Evolutionary conservation across 2,329 filamentous ascomycete species (phyloP).

Genomic region (Stachybotrys echinatus): DNA sequence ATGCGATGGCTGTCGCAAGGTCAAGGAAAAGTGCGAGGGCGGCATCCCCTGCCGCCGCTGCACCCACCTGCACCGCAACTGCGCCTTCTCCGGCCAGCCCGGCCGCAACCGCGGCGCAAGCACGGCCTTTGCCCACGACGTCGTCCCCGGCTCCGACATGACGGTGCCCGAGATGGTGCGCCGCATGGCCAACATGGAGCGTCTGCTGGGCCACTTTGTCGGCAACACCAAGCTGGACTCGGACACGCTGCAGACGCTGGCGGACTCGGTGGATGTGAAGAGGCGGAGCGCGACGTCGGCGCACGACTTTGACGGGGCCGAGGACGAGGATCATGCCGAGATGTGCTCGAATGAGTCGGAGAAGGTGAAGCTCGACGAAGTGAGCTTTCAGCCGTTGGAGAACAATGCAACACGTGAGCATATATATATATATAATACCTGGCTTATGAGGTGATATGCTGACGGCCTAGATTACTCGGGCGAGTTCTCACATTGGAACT

Average conservation of each 20-base stretch:
- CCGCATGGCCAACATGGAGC: slow-evolving; percentile 33
- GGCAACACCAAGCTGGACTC: slow-evolving; percentile 29
- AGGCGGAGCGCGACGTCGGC: slow-evolving; percentile 8
- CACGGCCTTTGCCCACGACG: slow-evolving; percentile 15
- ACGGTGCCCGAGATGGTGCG: slow-evolving; percentile 17
- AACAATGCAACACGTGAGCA: slow-evolving; percentile 35
- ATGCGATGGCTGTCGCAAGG: slow-evolving; percentile 48
- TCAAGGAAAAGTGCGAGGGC: slow-evolving; percentile 53
- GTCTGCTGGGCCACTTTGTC: slow-evolving; percentile 39
- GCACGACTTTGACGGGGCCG: slow-evolving; percentile 8
- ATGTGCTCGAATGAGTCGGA: slow-evolving; percentile 17
- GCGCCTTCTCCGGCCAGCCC: slow-evolving; percentile 36
- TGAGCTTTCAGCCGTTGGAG: slow-evolving; percentile 33
- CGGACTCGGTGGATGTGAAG: slow-evolving; percentile 33
- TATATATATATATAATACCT: too few species aligned
- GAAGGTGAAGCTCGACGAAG: slow-evolving; percentile 25
- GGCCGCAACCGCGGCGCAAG: slow-evolving; percentile 17
- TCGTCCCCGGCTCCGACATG: slow-evolving; percentile 12
- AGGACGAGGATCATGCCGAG: slow-evolving; percentile 9
- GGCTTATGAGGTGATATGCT: not conserved
- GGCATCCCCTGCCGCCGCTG: slow-evolving; percentile 49
- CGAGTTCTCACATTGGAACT: slow-evolving; percentile 49
- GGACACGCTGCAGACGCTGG: slow-evolving; percentile 30
- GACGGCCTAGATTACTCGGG: slow-evolving; percentile 39
- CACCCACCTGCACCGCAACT: slow-evolving; percentile 43